These are phyloP conservation scores for Lachnellula arida DNA, from an alignment of 2,329 filamentous ascomycete genomes.

Conservation along the genomic window DNA sequence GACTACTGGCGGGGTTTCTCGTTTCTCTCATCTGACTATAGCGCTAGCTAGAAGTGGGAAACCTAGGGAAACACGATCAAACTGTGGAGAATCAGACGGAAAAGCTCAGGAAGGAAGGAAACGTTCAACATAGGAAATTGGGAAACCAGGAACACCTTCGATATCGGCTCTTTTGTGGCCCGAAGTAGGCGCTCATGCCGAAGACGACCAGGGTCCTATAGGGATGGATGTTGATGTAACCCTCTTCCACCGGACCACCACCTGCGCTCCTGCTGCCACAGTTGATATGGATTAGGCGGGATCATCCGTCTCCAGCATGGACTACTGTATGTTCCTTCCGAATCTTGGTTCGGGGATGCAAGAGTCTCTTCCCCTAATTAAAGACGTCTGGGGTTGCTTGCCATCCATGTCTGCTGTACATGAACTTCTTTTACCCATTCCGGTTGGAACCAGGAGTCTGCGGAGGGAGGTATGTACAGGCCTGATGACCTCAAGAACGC, in stretches of 20 bases:
- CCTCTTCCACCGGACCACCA: neutral
- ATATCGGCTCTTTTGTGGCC: constrained; percentile 13
- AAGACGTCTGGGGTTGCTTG: constrained; percentile 9
- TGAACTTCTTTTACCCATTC: constrained; percentile 2
- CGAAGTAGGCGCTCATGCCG: constrained; percentile 10
- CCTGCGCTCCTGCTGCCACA: neutral
- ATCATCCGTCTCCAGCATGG: constrained; percentile 5
- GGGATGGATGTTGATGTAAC: neutral
- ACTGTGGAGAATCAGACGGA: constrained; percentile 5
- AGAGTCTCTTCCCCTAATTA: constrained; percentile 24
- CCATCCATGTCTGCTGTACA: constrained; percentile 18
- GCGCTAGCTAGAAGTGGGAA: constrained; percentile 2
- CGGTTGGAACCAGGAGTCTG: neutral
- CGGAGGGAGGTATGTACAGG: too few relatives aligned
- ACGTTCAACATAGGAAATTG: neutral
- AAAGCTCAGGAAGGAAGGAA: neutral
- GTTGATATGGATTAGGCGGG: constrained; percentile 1
- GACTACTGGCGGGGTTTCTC: constrained; percentile 7
- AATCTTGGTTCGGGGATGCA: constrained; percentile 28
- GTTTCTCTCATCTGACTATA: constrained; percentile 4
- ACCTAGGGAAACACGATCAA: neutral
- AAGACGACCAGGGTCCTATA: constrained; percentile 9
- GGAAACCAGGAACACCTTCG: neutral
- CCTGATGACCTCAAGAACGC: too few relatives aligned
- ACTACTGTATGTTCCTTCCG: constrained; percentile 2